Conservation (phyloP, 495 filamentous ascomycete species). For the Xylaria palmicola region DNA sequence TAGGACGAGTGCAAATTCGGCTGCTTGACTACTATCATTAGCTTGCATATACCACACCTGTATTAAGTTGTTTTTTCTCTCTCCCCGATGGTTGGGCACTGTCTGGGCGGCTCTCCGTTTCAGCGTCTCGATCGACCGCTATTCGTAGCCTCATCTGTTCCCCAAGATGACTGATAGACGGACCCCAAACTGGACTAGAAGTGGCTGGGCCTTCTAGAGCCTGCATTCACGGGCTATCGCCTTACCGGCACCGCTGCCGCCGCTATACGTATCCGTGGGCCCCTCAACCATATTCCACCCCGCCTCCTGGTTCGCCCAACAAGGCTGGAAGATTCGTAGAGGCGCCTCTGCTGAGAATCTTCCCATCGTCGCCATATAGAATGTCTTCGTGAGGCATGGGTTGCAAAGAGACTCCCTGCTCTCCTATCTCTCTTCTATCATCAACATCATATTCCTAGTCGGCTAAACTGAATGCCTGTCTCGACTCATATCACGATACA, state of each 20-base stretch:
- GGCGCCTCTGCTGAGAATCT: neutral
- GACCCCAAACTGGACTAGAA: neutral
- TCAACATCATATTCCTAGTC: neutral
- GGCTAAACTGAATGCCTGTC: neutral
- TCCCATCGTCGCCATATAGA: neutral
- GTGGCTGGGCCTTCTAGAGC: neutral
- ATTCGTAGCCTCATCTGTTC: constrained; percentile 8
- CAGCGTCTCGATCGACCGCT: neutral
- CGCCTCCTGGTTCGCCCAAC: neutral
- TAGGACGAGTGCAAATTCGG: neutral
- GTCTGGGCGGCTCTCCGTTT: neutral
- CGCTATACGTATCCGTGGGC: neutral
- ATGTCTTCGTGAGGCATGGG: neutral
- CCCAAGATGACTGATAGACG: neutral
- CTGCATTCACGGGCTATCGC: neutral
- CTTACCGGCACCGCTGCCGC: neutral
- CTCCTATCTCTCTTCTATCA: neutral
- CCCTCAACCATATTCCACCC: neutral
- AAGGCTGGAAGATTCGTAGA: neutral
- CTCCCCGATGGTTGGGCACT: neutral
- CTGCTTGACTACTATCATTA: neutral
- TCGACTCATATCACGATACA: neutral
- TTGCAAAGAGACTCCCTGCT: neutral
- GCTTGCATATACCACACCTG: neutral
- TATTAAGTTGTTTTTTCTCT: neutral